phyloP scores from a whole-genome alignment of 2,329 filamentous ascomycete genomes.

The Graphium sp. region DNA sequence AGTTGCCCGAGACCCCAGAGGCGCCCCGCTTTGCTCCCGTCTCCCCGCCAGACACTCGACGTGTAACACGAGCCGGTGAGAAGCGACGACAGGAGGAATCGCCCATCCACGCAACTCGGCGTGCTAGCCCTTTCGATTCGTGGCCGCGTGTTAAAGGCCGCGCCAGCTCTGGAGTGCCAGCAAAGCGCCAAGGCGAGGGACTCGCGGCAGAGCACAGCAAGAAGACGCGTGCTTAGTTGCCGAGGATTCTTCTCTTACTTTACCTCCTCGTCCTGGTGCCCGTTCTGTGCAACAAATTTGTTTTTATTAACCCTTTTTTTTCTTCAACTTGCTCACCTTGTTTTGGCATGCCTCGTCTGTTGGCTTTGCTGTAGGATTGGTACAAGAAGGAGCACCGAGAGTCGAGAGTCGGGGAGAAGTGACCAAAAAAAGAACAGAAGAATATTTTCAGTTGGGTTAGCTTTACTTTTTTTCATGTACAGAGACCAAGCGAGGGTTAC shows the following conservation, averaged over 20 bases:
- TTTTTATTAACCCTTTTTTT: background rate
- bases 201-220: conserved; percentile 14
- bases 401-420: too few species aligned
- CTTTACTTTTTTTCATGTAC: conserved; percentile 2
- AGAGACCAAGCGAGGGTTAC: too few species aligned
- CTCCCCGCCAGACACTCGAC: conserved; percentile 45
- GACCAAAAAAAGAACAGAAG: background rate
- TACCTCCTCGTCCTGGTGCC: conserved; percentile 1
- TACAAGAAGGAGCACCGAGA: too few species aligned
- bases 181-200: conserved; percentile 22
- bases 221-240: conserved; percentile 15
- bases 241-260: conserved; percentile 1
- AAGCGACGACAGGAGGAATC: conserved; percentile 26
- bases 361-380: too few species aligned
- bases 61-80: conserved; percentile 38
- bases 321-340: conserved; percentile 1
- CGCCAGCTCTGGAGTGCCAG: conserved; percentile 6
- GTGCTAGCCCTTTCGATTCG: conserved; percentile 45
- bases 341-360: background rate
- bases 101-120: conserved; percentile 19
- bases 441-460: background rate
- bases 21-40: conserved; percentile 37
- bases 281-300: too few species aligned
- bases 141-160: conserved; percentile 50
- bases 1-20: conserved; percentile 25